Evolutionary conservation across 1,284 basidiomycete species (phyloP).

Genomic region (Coriolopsis trogii): DNA sequence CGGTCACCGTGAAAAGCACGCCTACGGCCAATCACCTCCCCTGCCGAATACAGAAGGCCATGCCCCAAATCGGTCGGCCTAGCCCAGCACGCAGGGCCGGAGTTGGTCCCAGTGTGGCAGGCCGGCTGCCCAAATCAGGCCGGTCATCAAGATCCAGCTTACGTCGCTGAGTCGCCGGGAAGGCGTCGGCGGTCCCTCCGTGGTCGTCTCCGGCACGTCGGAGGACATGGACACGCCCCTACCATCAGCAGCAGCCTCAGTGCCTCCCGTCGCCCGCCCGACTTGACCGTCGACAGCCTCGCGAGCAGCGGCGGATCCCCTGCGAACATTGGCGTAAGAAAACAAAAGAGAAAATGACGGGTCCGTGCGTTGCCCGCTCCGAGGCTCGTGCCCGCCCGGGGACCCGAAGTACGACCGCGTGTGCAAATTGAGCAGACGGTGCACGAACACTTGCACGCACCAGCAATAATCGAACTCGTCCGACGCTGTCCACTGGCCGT

Average conservation of each 20-base stretch:
- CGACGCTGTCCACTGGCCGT: background rate
- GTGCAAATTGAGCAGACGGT: background rate
- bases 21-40: background rate
- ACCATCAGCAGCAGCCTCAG: background rate
- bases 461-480: constrained; percentile 2
- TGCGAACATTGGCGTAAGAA: background rate
- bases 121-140: constrained; percentile 3
- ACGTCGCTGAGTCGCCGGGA: constrained; percentile 13
- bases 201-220: constrained; percentile 20
- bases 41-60: constrained; percentile 4
- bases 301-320: constrained; percentile 21
- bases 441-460: constrained; percentile 5
- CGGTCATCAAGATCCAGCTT: constrained; percentile 16
- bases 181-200: background rate
- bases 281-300: too few relatives aligned
- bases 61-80: constrained; percentile 6
- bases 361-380: background rate
- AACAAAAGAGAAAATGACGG: background rate
- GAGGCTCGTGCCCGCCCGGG: constrained; percentile 7
- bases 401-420: too few relatives aligned
- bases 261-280: background rate
- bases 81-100: background rate
- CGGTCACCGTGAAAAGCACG: background rate
- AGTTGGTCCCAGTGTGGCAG: background rate
- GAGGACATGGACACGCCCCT: background rate